Percentiles rank a stretch among this genome's conserved stretches.
Conservation (phyloP, 345 rosid species). For the Camelina sativa region DNA sequence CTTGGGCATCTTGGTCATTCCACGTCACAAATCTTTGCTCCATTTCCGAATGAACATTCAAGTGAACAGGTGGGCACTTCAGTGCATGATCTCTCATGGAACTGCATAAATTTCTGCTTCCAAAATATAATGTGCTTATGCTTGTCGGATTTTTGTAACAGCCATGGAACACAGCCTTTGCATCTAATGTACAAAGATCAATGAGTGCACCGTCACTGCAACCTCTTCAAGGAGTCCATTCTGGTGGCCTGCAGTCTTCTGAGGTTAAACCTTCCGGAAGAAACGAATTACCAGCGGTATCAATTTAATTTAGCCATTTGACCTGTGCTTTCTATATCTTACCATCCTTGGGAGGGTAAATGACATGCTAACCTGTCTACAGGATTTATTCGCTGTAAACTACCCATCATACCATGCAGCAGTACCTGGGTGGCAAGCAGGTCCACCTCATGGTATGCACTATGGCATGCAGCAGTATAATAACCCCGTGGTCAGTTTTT, state of each 20-base stretch:
- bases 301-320: constrained; percentile 12
- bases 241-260: constrained; percentile 47
- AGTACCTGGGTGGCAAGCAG: constrained; percentile 76
- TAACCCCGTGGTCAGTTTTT: constrained; percentile 55
- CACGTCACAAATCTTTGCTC: constrained; percentile 50
- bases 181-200: constrained; percentile 54
- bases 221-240: constrained; percentile 45
- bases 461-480: constrained; percentile 63
- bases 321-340: background rate
- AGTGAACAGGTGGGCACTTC: constrained; percentile 60
- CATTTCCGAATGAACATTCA: constrained; percentile 52
- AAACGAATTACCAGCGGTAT: constrained; percentile 82
- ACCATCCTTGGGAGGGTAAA: background rate
- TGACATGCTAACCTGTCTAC: constrained; percentile 40
- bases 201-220: constrained; percentile 54
- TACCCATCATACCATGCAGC: constrained; percentile 62
- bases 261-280: constrained; percentile 66
- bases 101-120: constrained; percentile 1
- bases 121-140: constrained; percentile 14
- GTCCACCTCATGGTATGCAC: constrained; percentile 67
- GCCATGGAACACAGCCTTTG: constrained; percentile 57
- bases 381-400: constrained; percentile 77
- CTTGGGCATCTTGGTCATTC: constrained; percentile 52
- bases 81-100: constrained; percentile 18
- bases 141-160: constrained; percentile 42